Base-by-base conservation (phyloP, 352 stramenopile genomes). In the Globisporangium iwayamae region DNA sequence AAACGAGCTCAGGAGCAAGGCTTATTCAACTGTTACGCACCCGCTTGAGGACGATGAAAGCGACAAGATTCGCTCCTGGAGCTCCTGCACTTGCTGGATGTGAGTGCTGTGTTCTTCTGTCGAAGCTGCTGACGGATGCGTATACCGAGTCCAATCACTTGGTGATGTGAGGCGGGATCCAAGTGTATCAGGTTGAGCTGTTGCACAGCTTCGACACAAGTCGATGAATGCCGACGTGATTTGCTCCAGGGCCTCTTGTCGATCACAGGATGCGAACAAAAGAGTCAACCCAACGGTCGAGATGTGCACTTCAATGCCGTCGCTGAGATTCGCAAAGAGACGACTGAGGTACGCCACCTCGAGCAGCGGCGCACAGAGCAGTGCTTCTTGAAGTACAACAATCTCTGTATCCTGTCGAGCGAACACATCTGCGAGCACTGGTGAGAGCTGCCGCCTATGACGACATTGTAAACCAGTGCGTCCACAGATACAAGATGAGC, bases 41-140 rank as follows among this genome's bases (percentile, higher is more conserved):
- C 67, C 76, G 9, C 63, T 61, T 1, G 75, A 66, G 43, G 72
- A 76, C n/a, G 75, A 72, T 47, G 72, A 79, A 20, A 73, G 39
- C 2, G 63, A 63, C 28, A 81, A 30, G 6, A 82, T 34, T 32
- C 62, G 62, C 32, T 79, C 72, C 55, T 79, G 72, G 20, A 62
- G 4, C 10, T 61, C 41, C 62, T 75, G 54, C 7, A 25, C n/a
- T 34, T 41, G 28, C 45, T 36, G 18, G 46, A 55, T 34, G 4
- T 64, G 9, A 2, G 63, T 34, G 16, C 55, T 32, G 34, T 64
- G 32, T 2, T 18, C 0, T 2, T 51, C 11, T 32, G 36, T 22
- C 11, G 34, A 53, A 8, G 34, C 10, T 58, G 9, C 2, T 41
- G 43, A 9, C 8, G 30, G 11, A 2, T 50, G n/a, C 6, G 48